Percentiles rank a stretch among this genome's conserved stretches.
Evolutionary conservation across 192 early-diverging fungal species (phyloP).

Genomic region (Haplosporangium gracile): DNA sequence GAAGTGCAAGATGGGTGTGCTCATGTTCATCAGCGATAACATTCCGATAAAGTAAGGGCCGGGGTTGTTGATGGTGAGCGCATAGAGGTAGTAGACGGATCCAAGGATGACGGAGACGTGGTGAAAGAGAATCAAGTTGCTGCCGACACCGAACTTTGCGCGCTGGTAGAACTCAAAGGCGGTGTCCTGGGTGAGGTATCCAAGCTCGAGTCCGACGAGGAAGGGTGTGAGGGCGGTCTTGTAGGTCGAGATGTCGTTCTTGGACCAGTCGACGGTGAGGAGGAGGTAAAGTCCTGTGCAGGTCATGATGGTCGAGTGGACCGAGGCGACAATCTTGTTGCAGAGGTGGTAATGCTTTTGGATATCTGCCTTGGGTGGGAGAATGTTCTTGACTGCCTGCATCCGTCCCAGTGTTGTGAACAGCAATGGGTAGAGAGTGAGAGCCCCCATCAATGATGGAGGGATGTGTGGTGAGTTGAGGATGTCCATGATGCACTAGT

Average conservation of each 20-base stretch:
- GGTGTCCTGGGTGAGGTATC: conserved; percentile 49
- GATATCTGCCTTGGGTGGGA: conserved; percentile 46
- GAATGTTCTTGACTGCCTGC: conserved; percentile 29
- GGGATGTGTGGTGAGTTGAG: conserved; percentile 34
- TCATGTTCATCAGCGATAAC: conserved; percentile 57
- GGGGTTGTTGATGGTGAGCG: conserved; percentile 39
- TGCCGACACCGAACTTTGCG: conserved; percentile 42
- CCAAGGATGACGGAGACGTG: conserved; percentile 53
- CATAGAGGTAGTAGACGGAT: conserved; percentile 50
- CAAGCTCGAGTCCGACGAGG: conserved; percentile 55
- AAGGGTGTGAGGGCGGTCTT: conserved; percentile 46
- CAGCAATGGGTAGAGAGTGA: conserved; percentile 47
- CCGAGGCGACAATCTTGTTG: conserved; percentile 57
- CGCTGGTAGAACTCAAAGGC: conserved; percentile 58
- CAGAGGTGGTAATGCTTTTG: conserved; percentile 54
- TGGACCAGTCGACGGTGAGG: conserved; percentile 44
- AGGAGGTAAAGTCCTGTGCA: conserved; percentile 37
- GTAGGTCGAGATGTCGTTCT: conserved; percentile 52
- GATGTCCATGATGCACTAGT: conserved; percentile 33
- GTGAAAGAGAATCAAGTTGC: conserved; percentile 57
- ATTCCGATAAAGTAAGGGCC: conserved; percentile 55
- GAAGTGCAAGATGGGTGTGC: conserved; percentile 50
- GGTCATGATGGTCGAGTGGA: conserved; percentile 56
- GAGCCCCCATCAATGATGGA: conserved; percentile 36
- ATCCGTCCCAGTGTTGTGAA: conserved; percentile 31